Conservation (phyloP, 192 early-diverging fungal genomes). For the Coemansia biformis region DNA sequence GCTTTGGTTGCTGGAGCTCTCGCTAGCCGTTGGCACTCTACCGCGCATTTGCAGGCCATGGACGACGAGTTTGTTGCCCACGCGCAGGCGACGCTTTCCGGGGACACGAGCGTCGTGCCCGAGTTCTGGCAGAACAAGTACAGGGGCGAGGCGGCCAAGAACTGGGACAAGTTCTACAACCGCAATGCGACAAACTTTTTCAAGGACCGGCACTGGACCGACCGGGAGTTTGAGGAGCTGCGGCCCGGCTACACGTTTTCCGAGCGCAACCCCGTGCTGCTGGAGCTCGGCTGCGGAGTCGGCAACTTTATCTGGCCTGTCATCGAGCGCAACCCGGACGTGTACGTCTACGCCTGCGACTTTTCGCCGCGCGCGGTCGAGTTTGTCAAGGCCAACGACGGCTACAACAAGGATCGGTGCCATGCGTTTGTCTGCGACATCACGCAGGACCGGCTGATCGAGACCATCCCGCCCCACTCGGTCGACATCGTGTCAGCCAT, state of each 20-base stretch:
- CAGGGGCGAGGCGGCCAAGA: constrained; percentile 68
- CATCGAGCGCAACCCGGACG: constrained; percentile 69
- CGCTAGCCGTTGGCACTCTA: not conserved
- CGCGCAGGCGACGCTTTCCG: constrained; percentile 55
- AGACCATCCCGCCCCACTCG: constrained; percentile 70
- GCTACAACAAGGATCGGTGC: constrained; percentile 66
- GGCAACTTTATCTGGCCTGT: constrained; percentile 96
- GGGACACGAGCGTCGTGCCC: constrained; percentile 61
- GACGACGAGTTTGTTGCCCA: constrained; percentile 52
- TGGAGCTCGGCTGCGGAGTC: constrained; percentile 97
- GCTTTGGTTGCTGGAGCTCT: not conserved
- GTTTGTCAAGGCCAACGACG: constrained; percentile 76
- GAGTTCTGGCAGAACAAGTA: constrained; percentile 77
- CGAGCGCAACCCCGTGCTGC: constrained; percentile 45
- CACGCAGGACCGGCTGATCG: constrained; percentile 61
- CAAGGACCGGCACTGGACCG: constrained; percentile 95
- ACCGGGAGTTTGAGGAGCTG: constrained; percentile 90
- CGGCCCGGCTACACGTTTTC: constrained; percentile 30
- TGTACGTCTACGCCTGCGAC: constrained; percentile 92
- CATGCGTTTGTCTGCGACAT: constrained; percentile 96
- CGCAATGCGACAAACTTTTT: constrained; percentile 88
- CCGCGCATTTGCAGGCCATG: constrained; percentile 26
- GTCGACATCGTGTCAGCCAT: constrained; percentile 91
- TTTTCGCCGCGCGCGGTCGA: constrained; percentile 86
- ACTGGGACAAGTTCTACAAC: constrained; percentile 80